Evolutionary conservation across 768 basidiomycete genomes (phyloP).

Genomic region (Russula sp.): DNA sequence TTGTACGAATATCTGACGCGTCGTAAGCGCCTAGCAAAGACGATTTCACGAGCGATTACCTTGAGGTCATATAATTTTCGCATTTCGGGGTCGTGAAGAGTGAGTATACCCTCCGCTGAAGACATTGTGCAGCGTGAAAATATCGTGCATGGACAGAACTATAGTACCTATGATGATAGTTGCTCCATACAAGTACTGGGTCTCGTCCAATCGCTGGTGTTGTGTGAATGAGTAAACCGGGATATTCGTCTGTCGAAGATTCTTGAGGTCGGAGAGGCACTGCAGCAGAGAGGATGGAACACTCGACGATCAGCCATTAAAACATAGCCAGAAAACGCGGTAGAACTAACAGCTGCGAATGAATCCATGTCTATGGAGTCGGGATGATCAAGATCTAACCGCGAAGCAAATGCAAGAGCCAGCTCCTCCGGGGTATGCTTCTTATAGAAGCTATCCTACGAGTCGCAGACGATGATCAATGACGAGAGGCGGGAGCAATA

Average conservation of each 20-base stretch:
- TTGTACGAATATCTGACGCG: slow-evolving; percentile 72
- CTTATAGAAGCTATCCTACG: slow-evolving; percentile 92
- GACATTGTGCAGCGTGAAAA: background rate
- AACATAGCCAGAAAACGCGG: slow-evolving; percentile 3
- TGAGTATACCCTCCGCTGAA: slow-evolving; percentile 86
- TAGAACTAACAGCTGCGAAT: slow-evolving; percentile 62
- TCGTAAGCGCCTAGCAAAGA: background rate
- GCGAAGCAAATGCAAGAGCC: slow-evolving; percentile 72
- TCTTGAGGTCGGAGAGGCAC: slow-evolving; percentile 84
- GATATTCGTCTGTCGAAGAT: slow-evolving; percentile 78
- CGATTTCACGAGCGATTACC: slow-evolving; percentile 33
- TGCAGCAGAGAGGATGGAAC: slow-evolving; percentile 29
- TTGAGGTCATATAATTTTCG: slow-evolving; percentile 88
- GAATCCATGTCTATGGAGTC: slow-evolving; percentile 87
- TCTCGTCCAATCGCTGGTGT: slow-evolving; percentile 76
- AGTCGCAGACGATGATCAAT: background rate
- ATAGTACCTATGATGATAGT: slow-evolving; percentile 78
- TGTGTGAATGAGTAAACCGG: slow-evolving; percentile 91
- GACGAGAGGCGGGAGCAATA: background rate
- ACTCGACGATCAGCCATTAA: background rate
- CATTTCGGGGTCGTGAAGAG: slow-evolving; percentile 71
- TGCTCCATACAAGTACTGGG: slow-evolving; percentile 88
- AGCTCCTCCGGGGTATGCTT: slow-evolving; percentile 73
- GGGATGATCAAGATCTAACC: slow-evolving; percentile 87
- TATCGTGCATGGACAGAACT: slow-evolving; percentile 14